Percentiles rank a stretch among this genome's conserved stretches.
Evolutionary conservation across 495 filamentous ascomycete genomes (phyloP).

Genomic region (Apiosordaria backusii): DNA sequence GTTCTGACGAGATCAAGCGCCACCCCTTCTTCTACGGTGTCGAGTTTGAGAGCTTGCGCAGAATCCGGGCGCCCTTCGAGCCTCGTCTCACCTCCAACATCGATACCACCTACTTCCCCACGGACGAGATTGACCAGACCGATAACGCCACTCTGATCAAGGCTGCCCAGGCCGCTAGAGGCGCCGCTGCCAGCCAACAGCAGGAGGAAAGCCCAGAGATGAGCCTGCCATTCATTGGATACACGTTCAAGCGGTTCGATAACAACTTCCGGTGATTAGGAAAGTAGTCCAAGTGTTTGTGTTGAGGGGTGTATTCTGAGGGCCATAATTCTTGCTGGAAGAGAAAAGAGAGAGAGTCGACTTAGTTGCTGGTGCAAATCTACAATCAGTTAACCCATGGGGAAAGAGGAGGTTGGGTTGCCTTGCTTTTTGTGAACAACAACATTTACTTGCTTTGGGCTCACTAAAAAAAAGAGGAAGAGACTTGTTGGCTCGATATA

Average conservation of each 20-base stretch:
- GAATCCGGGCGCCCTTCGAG: slow-evolving; percentile 93
- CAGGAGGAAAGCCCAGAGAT: slow-evolving; percentile 67
- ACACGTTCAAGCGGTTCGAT: slow-evolving; percentile 98
- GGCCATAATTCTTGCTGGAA: background rate
- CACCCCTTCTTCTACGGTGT: slow-evolving; percentile 97
- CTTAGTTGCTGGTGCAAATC: background rate
- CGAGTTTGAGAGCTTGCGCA: slow-evolving; percentile 83
- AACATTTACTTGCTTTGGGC: too few relatives aligned
- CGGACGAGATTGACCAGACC: slow-evolving; percentile 92
- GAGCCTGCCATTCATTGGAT: slow-evolving; percentile 94
- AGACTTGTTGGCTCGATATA: background rate
- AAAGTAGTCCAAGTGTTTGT: background rate
- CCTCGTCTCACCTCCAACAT: slow-evolving; percentile 86
- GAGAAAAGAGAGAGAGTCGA: background rate
- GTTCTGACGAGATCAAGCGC: slow-evolving; percentile 83
- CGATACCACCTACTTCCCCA: slow-evolving; percentile 98
- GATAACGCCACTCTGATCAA: slow-evolving; percentile 74
- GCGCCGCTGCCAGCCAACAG: slow-evolving; percentile 20
- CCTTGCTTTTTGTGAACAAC: background rate
- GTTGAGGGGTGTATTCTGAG: background rate
- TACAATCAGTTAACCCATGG: background rate
- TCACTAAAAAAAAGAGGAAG: background rate
- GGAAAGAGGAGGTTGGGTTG: background rate
- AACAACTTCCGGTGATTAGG: slow-evolving; percentile 55
- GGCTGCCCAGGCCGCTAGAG: slow-evolving; percentile 55